Conservation (phyloP, 2,329 filamentous ascomycete genomes). For the Neopestalotiopsis sp. region DNA sequence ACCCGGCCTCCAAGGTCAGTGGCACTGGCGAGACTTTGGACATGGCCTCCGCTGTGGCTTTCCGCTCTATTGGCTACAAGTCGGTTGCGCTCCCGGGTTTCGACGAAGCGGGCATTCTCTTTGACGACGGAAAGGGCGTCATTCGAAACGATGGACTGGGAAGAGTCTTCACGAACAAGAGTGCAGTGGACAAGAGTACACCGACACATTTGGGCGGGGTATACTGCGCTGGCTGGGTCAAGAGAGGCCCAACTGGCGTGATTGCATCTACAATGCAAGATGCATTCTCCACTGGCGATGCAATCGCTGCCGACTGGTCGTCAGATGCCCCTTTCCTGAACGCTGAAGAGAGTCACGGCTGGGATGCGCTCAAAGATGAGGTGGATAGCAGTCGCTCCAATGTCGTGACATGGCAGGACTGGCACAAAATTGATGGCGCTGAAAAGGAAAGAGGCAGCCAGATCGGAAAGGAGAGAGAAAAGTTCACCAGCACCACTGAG, state of each 20-base stretch:
- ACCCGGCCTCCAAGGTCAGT: slow-evolving; percentile 52
- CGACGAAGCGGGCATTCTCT: slow-evolving; percentile 73
- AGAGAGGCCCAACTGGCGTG: slow-evolving; percentile 90
- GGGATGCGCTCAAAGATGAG: slow-evolving; percentile 75
- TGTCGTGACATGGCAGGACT: slow-evolving; percentile 82
- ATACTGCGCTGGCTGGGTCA: slow-evolving; percentile 97
- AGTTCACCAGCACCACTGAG: slow-evolving; percentile 61
- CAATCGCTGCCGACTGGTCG: slow-evolving; percentile 79
- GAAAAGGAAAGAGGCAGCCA: slow-evolving; percentile 71
- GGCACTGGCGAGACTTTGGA: slow-evolving; percentile 54
- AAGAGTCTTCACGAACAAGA: slow-evolving; percentile 56
- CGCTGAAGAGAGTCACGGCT: slow-evolving; percentile 55
- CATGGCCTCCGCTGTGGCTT: slow-evolving; percentile 74
- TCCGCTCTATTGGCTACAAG: slow-evolving; percentile 95
- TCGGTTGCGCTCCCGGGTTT: slow-evolving; percentile 80
- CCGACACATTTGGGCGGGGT: slow-evolving; percentile 66
- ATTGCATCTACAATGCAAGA: slow-evolving; percentile 97
- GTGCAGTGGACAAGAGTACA: slow-evolving; percentile 38
- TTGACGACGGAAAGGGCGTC: slow-evolving; percentile 75
- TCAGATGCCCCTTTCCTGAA: slow-evolving; percentile 46
- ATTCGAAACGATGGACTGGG: slow-evolving; percentile 84
- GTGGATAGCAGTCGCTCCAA: slow-evolving; percentile 59
- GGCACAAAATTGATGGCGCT: slow-evolving; percentile 79
- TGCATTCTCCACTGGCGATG: slow-evolving; percentile 87
- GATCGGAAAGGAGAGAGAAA: slow-evolving; percentile 79